These are phyloP conservation scores for Fraxinus sp. DNA, from an alignment of 305 asterid species.

Conservation along the genomic window DNA sequence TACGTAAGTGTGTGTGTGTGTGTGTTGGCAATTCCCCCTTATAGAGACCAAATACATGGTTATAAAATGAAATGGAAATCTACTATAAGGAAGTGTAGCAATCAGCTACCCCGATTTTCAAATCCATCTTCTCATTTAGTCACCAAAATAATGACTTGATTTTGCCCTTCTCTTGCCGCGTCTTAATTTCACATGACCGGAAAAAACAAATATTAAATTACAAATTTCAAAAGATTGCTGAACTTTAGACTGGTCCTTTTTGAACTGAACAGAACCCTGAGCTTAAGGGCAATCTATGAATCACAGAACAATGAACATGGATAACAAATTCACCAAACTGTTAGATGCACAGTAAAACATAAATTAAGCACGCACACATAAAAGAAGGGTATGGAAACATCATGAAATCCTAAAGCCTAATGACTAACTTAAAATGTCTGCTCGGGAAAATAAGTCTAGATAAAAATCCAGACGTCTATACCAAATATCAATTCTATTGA, in stretches of 20 bases:
- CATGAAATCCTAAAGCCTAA: neutral
- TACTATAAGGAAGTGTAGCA: neutral
- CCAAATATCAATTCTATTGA: neutral
- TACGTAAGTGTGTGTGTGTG: neutral
- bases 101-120: slow-evolving; percentile 14
- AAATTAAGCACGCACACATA: slow-evolving; percentile 1
- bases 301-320: neutral
- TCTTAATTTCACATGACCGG: neutral
- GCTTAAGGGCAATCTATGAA: neutral
- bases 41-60: neutral
- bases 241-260: neutral
- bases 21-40: neutral
- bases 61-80: neutral
- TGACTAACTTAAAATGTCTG: neutral
- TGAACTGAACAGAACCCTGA: neutral
- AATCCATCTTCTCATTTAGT: neutral
- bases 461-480: neutral
- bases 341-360: neutral
- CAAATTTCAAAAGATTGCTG: neutral
- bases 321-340: neutral
- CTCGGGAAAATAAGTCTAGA: neutral
- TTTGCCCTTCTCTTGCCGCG: neutral
- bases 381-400: neutral
- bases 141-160: neutral
- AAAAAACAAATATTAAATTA: neutral